These are phyloP conservation scores for Exophiala bonariae DNA, from an alignment of 2,329 filamentous ascomycete species.

Conservation along the genomic window DNA sequence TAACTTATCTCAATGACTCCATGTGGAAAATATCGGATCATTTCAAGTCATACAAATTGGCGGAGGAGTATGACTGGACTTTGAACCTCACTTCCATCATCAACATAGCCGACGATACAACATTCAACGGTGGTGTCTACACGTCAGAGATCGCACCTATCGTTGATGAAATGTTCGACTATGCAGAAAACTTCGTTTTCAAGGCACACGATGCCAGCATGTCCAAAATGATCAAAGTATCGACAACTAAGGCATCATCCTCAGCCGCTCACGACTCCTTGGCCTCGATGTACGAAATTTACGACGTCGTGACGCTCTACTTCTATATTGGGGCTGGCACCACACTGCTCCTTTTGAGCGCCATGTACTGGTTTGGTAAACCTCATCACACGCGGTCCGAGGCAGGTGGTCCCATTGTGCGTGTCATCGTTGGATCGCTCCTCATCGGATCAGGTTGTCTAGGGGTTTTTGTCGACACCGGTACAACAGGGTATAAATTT, in stretches of 20 bases:
- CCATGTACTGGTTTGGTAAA: slow-evolving; percentile 5
- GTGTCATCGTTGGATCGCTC: background rate
- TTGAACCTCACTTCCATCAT: background rate
- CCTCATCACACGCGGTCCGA: background rate
- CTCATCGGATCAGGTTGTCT: background rate
- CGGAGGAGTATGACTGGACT: background rate
- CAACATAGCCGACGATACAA: background rate
- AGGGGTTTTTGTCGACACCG: background rate
- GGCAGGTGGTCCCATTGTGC: background rate
- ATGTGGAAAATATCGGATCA: background rate
- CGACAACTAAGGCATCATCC: too few species aligned
- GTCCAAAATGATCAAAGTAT: background rate
- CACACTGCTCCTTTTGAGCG: background rate
- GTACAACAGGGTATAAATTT: background rate
- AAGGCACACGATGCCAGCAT: background rate
- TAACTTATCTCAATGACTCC: slow-evolving; percentile 1
- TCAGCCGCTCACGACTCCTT: background rate
- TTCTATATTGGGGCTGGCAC: slow-evolving; percentile 1
- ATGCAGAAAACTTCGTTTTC: background rate
- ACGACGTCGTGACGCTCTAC: slow-evolving; percentile 1
- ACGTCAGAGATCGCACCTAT: background rate
- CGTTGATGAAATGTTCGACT: slow-evolving; percentile 1
- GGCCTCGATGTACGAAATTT: background rate
- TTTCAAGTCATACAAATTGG: background rate
- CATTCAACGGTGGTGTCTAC: background rate